Percentiles rank a stretch among this genome's conserved stretches.
These are phyloP conservation scores for Oehlia diaphana DNA, from an alignment of 192 early-diverging fungal species.

Conservation along the genomic window DNA sequence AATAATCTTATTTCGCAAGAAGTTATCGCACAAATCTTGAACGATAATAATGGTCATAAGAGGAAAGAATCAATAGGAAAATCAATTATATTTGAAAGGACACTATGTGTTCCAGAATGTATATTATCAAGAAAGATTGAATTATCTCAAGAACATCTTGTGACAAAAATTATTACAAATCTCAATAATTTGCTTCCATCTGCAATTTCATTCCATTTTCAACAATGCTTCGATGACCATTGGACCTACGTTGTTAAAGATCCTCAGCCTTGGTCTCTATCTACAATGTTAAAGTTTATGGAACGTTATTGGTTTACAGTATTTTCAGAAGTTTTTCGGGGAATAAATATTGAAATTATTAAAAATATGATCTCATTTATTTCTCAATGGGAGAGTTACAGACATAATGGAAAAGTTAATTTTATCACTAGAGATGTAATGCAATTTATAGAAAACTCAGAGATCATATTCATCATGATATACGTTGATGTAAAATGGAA, in stretches of 20 bases:
- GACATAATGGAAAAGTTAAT: not conserved
- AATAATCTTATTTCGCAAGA: not conserved
- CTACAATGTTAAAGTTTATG: not conserved
- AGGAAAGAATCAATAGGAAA: not conserved
- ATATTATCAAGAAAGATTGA: not conserved
- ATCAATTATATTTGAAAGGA: not conserved
- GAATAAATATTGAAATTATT: not conserved
- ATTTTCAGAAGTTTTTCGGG: not conserved
- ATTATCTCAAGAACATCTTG: not conserved
- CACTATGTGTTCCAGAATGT: not conserved
- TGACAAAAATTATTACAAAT: not conserved
- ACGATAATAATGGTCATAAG: not conserved
- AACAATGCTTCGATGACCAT: conserved; percentile 11
- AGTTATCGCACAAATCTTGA: not conserved
- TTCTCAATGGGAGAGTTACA: not conserved
- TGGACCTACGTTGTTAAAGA: conserved; percentile 15
- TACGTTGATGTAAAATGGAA: not conserved
- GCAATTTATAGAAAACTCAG: not conserved
- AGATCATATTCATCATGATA: not conserved
- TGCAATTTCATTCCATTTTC: conserved; percentile 16
- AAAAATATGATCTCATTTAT: not conserved
- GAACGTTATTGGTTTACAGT: not conserved
- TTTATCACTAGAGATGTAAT: not conserved
- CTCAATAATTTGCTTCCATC: not conserved
- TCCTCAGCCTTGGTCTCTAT: conserved; percentile 16